Evolutionary conservation across 169 alveolate species (phyloP).

Genomic region (Plasmodium vivax): DNA sequence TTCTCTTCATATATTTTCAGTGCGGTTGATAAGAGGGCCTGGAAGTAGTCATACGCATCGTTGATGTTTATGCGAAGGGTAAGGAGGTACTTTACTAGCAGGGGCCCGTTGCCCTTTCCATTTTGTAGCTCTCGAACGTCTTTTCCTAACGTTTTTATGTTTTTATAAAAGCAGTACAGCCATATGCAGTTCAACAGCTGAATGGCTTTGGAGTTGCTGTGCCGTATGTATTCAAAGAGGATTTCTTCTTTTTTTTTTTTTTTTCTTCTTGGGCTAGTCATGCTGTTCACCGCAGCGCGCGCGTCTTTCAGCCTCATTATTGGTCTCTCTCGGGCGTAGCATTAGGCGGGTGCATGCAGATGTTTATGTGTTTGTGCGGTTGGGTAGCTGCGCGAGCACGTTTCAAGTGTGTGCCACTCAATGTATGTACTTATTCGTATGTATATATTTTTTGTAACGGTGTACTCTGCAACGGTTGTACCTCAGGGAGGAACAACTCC

Average conservation of each 20-base stretch:
- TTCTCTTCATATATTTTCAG: slow-evolving; percentile 32
- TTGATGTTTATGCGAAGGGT: slow-evolving; percentile 27
- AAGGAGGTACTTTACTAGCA: slow-evolving; percentile 1
- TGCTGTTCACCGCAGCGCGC: neutral
- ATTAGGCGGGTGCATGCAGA: neutral
- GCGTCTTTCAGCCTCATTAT: slow-evolving; percentile 34
- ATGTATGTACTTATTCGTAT: neutral
- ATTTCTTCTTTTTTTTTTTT: slow-evolving; percentile 44
- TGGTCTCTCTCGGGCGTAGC: neutral
- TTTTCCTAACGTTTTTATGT: slow-evolving; percentile 44
- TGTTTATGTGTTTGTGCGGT: neutral
- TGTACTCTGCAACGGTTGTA: neutral
- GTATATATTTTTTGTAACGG: neutral
- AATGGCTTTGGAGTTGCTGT: slow-evolving; percentile 7
- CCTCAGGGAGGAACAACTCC: neutral
- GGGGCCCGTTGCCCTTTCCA: neutral
- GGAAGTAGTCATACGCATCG: slow-evolving; percentile 33
- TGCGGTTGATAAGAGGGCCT: neutral
- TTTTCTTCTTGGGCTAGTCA: neutral
- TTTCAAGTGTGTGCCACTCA: neutral
- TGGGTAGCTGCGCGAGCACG: neutral
- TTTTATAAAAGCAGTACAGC: slow-evolving; percentile 36
- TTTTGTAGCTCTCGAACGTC: neutral
- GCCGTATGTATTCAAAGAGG: slow-evolving; percentile 16
- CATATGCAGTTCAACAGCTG: slow-evolving; percentile 23